A percentile compares a stretch with the other conserved stretches of the same genome.
These are phyloP conservation scores for Xylariaceae sp. DNA, from an alignment of 2,329 filamentous ascomycete genomes.

Conservation along the genomic window DNA sequence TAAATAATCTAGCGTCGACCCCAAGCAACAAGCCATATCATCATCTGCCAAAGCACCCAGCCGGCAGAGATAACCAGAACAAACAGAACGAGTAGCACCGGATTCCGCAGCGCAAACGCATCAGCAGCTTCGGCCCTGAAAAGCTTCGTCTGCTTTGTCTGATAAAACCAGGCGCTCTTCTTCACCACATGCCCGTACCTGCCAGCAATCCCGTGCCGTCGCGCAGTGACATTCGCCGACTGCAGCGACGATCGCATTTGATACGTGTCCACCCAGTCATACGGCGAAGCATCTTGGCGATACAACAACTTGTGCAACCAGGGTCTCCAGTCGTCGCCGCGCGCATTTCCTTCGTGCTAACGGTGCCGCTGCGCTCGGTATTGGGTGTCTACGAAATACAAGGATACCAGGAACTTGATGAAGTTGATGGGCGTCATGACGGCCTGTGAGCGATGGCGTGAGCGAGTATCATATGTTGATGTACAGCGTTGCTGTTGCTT, in stretches of 20 bases:
- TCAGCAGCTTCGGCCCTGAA: conserved; percentile 59
- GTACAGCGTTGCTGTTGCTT: background rate
- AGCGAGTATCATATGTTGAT: background rate
- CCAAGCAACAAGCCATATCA: conserved; percentile 2
- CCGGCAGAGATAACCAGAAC: conserved; percentile 30
- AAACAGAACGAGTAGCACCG: conserved; percentile 49
- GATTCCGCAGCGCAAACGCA: conserved; percentile 56
- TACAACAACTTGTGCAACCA: conserved; percentile 44
- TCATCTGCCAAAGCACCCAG: conserved; percentile 5
- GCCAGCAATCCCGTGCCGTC: background rate
- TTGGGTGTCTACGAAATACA: conserved; percentile 56
- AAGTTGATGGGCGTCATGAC: conserved; percentile 54
- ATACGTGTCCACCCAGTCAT: conserved; percentile 33
- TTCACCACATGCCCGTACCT: conserved; percentile 26
- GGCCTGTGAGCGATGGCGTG: conserved; percentile 30
- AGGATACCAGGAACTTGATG: conserved; percentile 60
- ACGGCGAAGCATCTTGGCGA: conserved; percentile 37
- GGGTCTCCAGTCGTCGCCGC: conserved; percentile 22
- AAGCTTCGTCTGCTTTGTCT: conserved; percentile 56
- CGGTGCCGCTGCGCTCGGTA: conserved; percentile 46
- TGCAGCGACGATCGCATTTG: background rate
- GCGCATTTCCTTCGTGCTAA: background rate
- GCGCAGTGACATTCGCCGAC: background rate
- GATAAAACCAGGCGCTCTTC: conserved; percentile 41
- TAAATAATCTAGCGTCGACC: background rate